Evolutionary conservation across 2,329 filamentous ascomycete genomes (phyloP).

Genomic region (Pseudopithomyces chartarum): DNA sequence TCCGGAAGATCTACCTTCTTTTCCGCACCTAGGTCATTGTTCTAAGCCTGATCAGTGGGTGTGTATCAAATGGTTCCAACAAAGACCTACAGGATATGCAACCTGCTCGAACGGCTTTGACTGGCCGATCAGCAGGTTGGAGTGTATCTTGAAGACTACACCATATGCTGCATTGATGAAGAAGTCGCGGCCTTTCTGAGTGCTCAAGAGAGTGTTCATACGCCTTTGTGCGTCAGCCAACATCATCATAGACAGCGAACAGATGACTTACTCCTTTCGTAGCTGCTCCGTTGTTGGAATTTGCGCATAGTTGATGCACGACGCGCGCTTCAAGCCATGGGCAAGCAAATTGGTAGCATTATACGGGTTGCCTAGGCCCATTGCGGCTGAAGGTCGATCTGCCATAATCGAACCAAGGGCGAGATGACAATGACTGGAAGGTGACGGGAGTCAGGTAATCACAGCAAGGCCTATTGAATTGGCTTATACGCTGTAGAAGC

Average conservation of each 20-base stretch:
- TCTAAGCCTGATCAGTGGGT: background rate
- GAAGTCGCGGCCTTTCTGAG: constrained; percentile 17
- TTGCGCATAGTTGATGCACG: background rate
- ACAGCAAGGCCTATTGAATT: no score
- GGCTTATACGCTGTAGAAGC: no score
- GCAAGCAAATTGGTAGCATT: background rate
- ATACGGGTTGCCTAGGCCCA: background rate
- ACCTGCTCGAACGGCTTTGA: constrained; percentile 13
- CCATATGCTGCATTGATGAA: constrained; percentile 11
- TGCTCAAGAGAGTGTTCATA: constrained; percentile 3
- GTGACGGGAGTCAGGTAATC: background rate
- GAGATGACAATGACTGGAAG: background rate
- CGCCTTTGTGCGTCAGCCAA: constrained; percentile 3
- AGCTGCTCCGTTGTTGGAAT: background rate
- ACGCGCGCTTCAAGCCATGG: background rate
- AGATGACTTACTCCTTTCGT: background rate
- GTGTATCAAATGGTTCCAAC: background rate
- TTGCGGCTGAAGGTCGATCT: background rate
- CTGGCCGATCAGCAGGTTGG: constrained; percentile 18
- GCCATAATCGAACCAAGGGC: background rate
- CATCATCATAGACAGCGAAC: background rate
- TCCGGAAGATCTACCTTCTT: background rate
- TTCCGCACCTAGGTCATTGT: background rate
- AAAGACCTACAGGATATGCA: constrained; percentile 11
- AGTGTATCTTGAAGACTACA: constrained; percentile 17